Evolutionary conservation across 1,284 basidiomycete species (phyloP).

Genomic region (Leccinum glutinopallens): DNA sequence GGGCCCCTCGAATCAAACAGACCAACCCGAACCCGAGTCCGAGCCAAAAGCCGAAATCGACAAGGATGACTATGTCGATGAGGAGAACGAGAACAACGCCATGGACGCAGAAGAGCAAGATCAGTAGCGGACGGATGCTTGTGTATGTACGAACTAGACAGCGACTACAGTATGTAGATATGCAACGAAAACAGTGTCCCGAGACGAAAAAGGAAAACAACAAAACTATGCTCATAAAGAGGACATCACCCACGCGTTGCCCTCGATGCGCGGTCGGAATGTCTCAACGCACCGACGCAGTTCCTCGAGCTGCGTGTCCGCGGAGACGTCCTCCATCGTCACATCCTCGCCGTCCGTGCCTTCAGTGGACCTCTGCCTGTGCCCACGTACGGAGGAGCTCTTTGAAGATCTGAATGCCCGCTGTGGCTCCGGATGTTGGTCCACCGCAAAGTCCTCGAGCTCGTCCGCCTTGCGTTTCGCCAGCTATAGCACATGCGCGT

Average conservation of each 20-base stretch:
- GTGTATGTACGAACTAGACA: slow-evolving; percentile 23
- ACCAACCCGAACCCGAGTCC: slow-evolving; percentile 2
- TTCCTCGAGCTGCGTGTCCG: slow-evolving; percentile 65
- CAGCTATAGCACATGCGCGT: slow-evolving; percentile 51
- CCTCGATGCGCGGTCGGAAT: slow-evolving; percentile 68
- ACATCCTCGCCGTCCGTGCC: slow-evolving; percentile 53
- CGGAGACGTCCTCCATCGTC: slow-evolving; percentile 53
- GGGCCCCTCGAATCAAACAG: slow-evolving; percentile 4
- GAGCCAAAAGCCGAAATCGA: slow-evolving; percentile 12
- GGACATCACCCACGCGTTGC: slow-evolving; percentile 66
- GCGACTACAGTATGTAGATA: slow-evolving; percentile 7
- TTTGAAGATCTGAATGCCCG: slow-evolving; percentile 81
- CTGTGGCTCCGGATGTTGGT: slow-evolving; percentile 44
- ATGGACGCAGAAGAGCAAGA: slow-evolving; percentile 18
- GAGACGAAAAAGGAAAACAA: slow-evolving; percentile 6
- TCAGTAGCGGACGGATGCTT: slow-evolving; percentile 11
- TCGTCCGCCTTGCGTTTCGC: slow-evolving; percentile 96
- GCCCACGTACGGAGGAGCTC: slow-evolving; percentile 82
- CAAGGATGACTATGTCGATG: slow-evolving; percentile 9
- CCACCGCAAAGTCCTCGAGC: slow-evolving; percentile 87
- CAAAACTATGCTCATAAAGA: slow-evolving; percentile 38
- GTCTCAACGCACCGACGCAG: slow-evolving; percentile 68
- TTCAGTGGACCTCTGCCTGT: slow-evolving; percentile 28
- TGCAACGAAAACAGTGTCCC: slow-evolving; percentile 2
- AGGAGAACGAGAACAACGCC: slow-evolving; percentile 13